Evolutionary conservation across 2,329 filamentous ascomycete species (phyloP).

Genomic region (Sporothrix protearum): DNA sequence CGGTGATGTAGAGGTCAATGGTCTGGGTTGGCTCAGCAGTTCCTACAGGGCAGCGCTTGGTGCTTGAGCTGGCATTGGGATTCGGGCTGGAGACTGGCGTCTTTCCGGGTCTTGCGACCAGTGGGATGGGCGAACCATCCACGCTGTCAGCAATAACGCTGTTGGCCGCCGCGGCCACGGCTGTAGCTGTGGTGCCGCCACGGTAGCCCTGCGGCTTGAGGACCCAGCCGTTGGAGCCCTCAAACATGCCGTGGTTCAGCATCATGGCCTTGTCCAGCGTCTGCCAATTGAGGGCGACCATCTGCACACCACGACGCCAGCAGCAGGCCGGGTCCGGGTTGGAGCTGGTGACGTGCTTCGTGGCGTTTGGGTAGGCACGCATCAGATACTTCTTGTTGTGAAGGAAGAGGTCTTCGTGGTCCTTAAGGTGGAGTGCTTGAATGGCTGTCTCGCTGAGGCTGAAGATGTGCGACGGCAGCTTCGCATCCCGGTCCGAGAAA

Average conservation of each 20-base stretch:
- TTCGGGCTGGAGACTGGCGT: background rate
- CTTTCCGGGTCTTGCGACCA: background rate
- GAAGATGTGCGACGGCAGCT: conserved; percentile 68
- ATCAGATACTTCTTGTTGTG: conserved; percentile 89
- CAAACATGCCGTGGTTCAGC: conserved; percentile 97
- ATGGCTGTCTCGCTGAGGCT: conserved; percentile 85
- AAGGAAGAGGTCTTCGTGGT: conserved; percentile 70
- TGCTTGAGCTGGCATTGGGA: background rate
- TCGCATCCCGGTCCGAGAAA: conserved; percentile 62
- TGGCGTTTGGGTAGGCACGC: conserved; percentile 81
- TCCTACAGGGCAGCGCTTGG: conserved; percentile 40
- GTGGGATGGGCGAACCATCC: conserved; percentile 22
- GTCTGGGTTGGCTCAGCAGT: conserved; percentile 49
- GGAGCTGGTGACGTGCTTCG: conserved; percentile 71
- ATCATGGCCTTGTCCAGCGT: conserved; percentile 91
- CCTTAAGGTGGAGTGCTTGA: conserved; percentile 52
- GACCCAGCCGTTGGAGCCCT: conserved; percentile 77
- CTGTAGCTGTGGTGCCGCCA: conserved; percentile 34
- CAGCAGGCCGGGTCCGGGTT: conserved; percentile 90
- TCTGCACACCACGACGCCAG: conserved; percentile 93
- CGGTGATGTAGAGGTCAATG: conserved; percentile 64
- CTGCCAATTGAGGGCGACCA: conserved; percentile 98
- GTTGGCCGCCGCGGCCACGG: conserved; percentile 29
- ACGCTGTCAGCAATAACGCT: conserved; percentile 36
- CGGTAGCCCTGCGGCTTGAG: conserved; percentile 77